Evolutionary conservation across 352 stramenopile species (phyloP).

Genomic region (Phytopythium aichiense): DNA sequence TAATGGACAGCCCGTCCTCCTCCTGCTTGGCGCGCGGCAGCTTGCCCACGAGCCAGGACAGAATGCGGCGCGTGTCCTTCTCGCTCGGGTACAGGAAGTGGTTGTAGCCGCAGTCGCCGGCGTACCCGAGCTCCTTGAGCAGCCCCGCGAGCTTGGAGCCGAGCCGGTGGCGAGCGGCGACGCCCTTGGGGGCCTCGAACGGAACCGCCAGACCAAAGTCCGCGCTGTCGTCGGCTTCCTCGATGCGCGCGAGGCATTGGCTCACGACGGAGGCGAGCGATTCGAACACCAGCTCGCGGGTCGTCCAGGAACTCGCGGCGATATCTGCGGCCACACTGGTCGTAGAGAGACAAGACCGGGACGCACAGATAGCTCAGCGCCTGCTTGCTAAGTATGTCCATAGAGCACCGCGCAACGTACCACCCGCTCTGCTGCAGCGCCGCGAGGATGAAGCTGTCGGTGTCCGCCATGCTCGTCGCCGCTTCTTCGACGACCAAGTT

Average conservation of each 20-base stretch:
- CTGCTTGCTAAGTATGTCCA: not conserved
- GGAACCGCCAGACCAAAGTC: constrained; percentile 23
- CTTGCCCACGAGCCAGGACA: constrained; percentile 81
- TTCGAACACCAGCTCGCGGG: constrained; percentile 36
- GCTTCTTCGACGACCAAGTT: not conserved
- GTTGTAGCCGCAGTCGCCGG: constrained; percentile 85
- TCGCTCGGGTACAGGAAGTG: constrained; percentile 87
- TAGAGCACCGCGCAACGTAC: constrained; percentile 10
- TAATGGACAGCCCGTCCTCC: not conserved
- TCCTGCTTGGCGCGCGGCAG: constrained; percentile 35
- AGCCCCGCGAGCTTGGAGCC: constrained; percentile 67
- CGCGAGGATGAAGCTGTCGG: constrained; percentile 39
- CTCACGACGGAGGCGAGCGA: constrained; percentile 43
- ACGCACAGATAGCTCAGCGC: not conserved
- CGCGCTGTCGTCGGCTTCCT: constrained; percentile 16
- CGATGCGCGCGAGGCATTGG: constrained; percentile 34
- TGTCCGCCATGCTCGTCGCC: constrained; percentile 28
- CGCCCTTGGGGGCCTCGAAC: constrained; percentile 31
- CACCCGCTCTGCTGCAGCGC: constrained; percentile 48
- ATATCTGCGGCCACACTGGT: not conserved
- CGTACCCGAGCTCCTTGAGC: constrained; percentile 81
- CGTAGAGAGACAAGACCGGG: not conserved
- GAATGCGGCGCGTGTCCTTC: constrained; percentile 71
- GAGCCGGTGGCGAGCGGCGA: constrained; percentile 70
- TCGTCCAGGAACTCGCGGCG: constrained; percentile 8